A percentile compares a stretch with the other conserved stretches of the same genome.
These are phyloP conservation scores for Gillenia trifoliata DNA, from an alignment of 306 rosid genomes.

Conservation along the genomic window DNA sequence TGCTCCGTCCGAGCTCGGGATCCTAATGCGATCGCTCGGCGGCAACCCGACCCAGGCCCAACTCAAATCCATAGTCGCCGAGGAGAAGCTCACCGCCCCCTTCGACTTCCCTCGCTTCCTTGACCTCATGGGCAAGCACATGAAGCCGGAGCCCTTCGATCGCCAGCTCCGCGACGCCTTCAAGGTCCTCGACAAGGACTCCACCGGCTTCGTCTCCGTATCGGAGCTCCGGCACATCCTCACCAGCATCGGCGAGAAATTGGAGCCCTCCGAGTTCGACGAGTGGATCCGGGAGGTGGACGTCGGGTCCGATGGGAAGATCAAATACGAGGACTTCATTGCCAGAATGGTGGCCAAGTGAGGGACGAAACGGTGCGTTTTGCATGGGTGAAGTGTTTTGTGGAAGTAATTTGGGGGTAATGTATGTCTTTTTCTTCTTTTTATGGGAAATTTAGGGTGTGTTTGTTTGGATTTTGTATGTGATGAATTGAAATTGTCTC, in stretches of 20 bases:
- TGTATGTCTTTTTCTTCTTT: neutral
- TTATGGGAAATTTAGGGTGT: constrained; percentile 9
- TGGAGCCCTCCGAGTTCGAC: constrained; percentile 89
- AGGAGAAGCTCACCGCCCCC: constrained; percentile 72
- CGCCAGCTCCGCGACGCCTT: constrained; percentile 93
- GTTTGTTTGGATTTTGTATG: constrained; percentile 25
- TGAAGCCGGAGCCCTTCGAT: constrained; percentile 96
- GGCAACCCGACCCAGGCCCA: constrained; percentile 99
- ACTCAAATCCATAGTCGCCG: constrained; percentile 74
- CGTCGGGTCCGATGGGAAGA: constrained; percentile 83
- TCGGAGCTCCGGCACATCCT: constrained; percentile 92
- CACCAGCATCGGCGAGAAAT: constrained; percentile 95
- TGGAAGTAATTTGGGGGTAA: constrained; percentile 25
- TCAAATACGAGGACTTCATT: constrained; percentile 95
- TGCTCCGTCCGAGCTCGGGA: constrained; percentile 96
- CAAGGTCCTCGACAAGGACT: constrained; percentile 89
- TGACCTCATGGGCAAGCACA: constrained; percentile 85
- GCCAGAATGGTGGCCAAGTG: constrained; percentile 97
- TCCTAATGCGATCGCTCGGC: constrained; percentile 94
- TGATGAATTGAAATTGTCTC: constrained; percentile 22
- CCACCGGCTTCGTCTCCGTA: constrained; percentile 72
- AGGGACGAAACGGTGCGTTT: constrained; percentile 14
- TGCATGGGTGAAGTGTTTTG: constrained; percentile 20
- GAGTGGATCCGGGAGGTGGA: constrained; percentile 99
- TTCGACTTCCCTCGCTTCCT: constrained; percentile 84